These are phyloP conservation scores for Kalmanozyma brasiliensis DNA, from an alignment of 1,284 basidiomycete species.

Conservation along the genomic window DNA sequence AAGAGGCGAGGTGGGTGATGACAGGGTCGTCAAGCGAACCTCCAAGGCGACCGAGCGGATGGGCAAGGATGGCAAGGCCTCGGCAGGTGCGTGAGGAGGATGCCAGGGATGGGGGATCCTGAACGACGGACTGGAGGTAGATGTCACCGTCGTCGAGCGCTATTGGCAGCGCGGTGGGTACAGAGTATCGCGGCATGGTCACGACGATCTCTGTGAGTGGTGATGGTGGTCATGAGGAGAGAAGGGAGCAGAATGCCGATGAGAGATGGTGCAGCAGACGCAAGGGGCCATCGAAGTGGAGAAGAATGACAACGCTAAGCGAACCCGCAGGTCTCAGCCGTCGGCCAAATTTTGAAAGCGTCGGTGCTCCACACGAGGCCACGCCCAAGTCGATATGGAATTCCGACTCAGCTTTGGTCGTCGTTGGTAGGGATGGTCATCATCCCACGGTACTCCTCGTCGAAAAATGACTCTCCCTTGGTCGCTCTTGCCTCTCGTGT, in stretches of 20 bases:
- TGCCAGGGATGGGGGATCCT: constrained; percentile 23
- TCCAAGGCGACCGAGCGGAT: constrained; percentile 42
- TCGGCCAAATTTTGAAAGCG: too few relatives aligned
- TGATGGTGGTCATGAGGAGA: background rate
- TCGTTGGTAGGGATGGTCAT: too few relatives aligned
- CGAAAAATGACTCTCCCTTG: too few relatives aligned
- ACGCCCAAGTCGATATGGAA: background rate
- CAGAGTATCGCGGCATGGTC: constrained; percentile 34
- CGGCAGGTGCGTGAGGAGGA: constrained; percentile 16
- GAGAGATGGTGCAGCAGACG: constrained; percentile 1
- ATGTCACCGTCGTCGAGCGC: constrained; percentile 31
- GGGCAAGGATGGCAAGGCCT: constrained; percentile 38
- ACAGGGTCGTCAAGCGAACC: constrained; percentile 51
- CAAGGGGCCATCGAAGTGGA: background rate
- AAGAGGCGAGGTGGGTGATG: constrained; percentile 24
- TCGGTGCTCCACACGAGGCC: too few relatives aligned
- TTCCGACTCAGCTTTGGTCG: too few relatives aligned
- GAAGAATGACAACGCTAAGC: background rate
- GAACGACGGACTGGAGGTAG: constrained; percentile 37
- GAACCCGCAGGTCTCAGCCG: too few relatives aligned
- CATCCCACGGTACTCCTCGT: too few relatives aligned
- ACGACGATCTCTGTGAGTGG: background rate
- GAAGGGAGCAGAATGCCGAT: too few relatives aligned
- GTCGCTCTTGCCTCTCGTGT: too few relatives aligned
- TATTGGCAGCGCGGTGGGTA: constrained; percentile 22